A percentile compares a stretch with the other conserved stretches of the same genome.
Evolutionary conservation across 345 rosid species (phyloP).

Genomic region (Corymbia maculata): DNA sequence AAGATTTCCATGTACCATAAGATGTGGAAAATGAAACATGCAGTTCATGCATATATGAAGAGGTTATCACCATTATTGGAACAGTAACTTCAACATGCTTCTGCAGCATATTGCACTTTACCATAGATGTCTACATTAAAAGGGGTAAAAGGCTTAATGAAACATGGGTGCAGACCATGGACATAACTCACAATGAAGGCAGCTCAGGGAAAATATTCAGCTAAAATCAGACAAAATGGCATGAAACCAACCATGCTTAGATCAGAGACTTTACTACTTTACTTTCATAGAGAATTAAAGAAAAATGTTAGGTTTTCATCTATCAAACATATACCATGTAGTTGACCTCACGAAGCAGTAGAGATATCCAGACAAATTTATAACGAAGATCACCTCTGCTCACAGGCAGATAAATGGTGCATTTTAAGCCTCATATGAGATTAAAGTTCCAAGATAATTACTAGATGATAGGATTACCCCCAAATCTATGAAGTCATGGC

Average conservation of each 20-base stretch:
- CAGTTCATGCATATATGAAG: neutral
- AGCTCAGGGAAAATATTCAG: neutral
- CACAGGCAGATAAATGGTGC: neutral
- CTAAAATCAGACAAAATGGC: neutral
- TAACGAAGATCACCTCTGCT: neutral
- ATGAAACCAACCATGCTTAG: neutral
- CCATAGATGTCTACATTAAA: neutral
- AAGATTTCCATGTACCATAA: neutral
- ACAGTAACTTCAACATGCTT: neutral
- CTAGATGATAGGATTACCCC: neutral
- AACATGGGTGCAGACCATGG: neutral
- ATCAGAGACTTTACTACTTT: neutral
- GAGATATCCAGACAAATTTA: neutral
- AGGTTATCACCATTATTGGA: neutral
- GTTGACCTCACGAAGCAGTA: neutral
- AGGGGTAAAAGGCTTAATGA: neutral
- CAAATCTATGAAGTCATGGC: neutral
- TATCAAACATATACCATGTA: neutral
- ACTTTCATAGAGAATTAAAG: neutral
- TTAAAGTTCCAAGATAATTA: neutral
- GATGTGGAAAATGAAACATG: neutral
- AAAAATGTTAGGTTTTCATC: neutral
- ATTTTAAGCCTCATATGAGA: neutral
- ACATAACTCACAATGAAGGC: neutral
- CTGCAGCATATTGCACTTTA: neutral